Base-by-base conservation (phyloP, 257 asterid genomes). In the Anisodus tanguticus region DNA sequence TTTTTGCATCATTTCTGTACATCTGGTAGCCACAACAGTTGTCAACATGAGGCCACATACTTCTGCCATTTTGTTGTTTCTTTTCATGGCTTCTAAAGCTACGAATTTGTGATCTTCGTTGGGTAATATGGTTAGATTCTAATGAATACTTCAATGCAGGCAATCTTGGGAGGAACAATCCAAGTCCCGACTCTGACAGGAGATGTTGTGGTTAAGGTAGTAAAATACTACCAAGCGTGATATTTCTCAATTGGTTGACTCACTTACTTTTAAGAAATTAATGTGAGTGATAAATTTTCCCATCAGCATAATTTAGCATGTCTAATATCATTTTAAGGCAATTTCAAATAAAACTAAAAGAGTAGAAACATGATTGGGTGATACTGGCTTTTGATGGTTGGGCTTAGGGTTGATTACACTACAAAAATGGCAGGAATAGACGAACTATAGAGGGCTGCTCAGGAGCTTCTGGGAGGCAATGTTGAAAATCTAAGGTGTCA, bases 161-260 rank as follows among this genome's bases (percentile, higher is more conserved):
- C 99, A 87, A 91, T 95, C 82, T 88, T 95, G 89, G 98, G 99
- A 87, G 99, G 99, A 82, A 94, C 97, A 37, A 90, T 91, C 80
- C 97, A 90, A 89, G 98, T 95, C 85, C 99, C 99, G 79, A 95
- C 99, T 68, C 90, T 95, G 88, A 85, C 91, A 3, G 99, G 99
- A 63, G 94, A 94, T 90, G 95, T 94, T 39, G 96, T 95, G 55
- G 96, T 95, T 72, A 95, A 94, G 99, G 99, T 95, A 54, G 64
- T 72, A 22, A 51, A 53, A 47, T 60, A 78, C 19, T 26, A 13
- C 63, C 41, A 63, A 7, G 84, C 13, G 4, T 64, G 70, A 64
- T 26, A 4, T 19, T 58, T 16, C 8, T n/a, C 10, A n/a, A 60
- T 60, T 60, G 37, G 31, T n/a, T 60, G 67, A 4, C 37, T 19